Percentiles rank a stretch among this genome's conserved stretches.
phyloP scores from a whole-genome alignment of 1,284 basidiomycete genomes.

The Inonotus hispidus region DNA sequence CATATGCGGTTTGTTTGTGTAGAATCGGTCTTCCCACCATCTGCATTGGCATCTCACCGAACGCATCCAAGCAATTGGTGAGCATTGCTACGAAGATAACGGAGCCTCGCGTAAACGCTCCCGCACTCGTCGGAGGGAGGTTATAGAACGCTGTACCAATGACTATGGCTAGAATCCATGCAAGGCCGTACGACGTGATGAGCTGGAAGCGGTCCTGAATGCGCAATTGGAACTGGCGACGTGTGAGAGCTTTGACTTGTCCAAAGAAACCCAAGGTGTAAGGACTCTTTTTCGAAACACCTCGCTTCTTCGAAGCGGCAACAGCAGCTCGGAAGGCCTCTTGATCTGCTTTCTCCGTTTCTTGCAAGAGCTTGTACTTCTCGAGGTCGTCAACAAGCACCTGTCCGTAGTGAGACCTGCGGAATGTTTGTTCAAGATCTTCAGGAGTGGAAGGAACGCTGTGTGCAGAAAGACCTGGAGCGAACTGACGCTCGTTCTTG shows the following conservation, averaged over 20 bases:
- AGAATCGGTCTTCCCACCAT: slow-evolving; percentile 76
- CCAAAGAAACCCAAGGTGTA: slow-evolving; percentile 80
- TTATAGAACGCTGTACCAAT: slow-evolving; percentile 74
- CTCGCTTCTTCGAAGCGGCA: slow-evolving; percentile 73
- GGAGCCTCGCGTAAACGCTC: slow-evolving; percentile 85
- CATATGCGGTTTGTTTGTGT: slow-evolving; percentile 64
- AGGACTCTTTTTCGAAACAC: slow-evolving; percentile 79
- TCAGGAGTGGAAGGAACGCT: slow-evolving; percentile 74
- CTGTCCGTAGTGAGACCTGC: slow-evolving; percentile 45
- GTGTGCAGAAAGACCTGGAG: slow-evolving; percentile 54
- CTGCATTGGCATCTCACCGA: slow-evolving; percentile 69
- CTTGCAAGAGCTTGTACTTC: slow-evolving; percentile 64
- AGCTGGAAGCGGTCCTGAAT: slow-evolving; percentile 83
- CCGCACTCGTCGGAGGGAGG: slow-evolving; percentile 66
- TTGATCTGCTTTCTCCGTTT: slow-evolving; percentile 60
- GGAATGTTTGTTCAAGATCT: slow-evolving; percentile 66
- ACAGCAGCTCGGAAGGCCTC: slow-evolving; percentile 76
- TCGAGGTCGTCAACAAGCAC: slow-evolving; percentile 47
- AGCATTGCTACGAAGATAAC: slow-evolving; percentile 74
- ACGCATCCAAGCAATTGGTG: slow-evolving; percentile 72
- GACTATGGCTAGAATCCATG: slow-evolving; percentile 61
- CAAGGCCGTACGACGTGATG: slow-evolving; percentile 60
- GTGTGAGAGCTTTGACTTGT: slow-evolving; percentile 69
- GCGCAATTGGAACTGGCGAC: slow-evolving; percentile 73
- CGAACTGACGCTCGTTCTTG: slow-evolving; percentile 81